Evolutionary conservation across 169 alveolate genomes (phyloP).

Genomic region (Neospora caninum): DNA sequence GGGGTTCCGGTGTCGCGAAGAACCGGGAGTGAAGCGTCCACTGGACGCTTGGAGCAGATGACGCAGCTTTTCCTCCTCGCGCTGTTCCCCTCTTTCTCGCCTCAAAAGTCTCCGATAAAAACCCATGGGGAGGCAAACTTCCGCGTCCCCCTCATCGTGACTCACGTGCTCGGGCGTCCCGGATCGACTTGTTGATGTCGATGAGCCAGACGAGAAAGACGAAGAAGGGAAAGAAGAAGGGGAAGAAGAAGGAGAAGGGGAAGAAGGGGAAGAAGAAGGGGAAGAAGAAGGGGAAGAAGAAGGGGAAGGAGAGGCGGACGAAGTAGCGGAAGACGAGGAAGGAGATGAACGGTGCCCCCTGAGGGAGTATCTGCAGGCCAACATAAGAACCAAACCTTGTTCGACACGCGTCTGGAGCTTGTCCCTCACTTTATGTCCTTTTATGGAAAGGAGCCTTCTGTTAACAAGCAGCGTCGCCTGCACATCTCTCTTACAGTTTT

Average conservation of each 20-base stretch:
- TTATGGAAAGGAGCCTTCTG: too few species aligned
- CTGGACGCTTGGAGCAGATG: not conserved
- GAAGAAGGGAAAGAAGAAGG: not conserved
- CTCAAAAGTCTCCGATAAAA: slow-evolving; percentile 4
- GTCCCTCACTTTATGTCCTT: too few species aligned
- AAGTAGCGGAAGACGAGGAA: not conserved
- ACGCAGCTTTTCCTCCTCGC: not conserved
- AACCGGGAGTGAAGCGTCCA: not conserved
- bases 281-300: not conserved
- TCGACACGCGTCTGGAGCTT: too few species aligned
- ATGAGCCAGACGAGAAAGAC: not conserved
- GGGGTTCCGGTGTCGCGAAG: not conserved
- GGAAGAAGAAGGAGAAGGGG: not conserved
- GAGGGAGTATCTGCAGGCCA: not conserved
- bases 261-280: not conserved
- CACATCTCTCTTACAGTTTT: too few species aligned
- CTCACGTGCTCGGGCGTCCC: slow-evolving; percentile 5
- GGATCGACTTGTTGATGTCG: not conserved
- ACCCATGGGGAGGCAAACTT: not conserved
- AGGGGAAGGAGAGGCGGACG: not conserved
- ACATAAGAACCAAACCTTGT: too few species aligned
- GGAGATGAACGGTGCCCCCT: not conserved
- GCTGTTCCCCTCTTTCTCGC: not conserved
- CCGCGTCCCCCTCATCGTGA: not conserved
- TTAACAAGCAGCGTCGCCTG: too few species aligned